Evolutionary conservation across 2,329 filamentous ascomycete species (phyloP).

Genomic region (Beauveria asiatica): DNA sequence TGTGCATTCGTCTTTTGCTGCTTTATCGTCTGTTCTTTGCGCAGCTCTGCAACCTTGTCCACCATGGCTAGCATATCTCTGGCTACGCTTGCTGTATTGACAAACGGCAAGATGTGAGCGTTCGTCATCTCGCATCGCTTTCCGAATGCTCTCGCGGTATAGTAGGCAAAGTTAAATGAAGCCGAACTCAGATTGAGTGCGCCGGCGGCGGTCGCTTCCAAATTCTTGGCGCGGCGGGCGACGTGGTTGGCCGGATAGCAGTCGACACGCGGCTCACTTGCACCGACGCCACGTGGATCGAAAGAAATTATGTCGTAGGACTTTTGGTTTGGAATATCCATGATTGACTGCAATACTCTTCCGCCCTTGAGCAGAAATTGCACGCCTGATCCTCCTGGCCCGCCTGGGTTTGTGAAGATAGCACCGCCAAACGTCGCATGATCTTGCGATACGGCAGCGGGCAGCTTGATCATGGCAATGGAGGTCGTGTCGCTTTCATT

Average conservation of each 20-base stretch:
- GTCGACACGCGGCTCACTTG: constrained; percentile 28
- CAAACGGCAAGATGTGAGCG: constrained; percentile 24
- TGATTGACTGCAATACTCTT: constrained; percentile 18
- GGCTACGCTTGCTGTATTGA: constrained; percentile 30
- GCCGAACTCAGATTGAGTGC: constrained; percentile 13
- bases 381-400: constrained; percentile 34
- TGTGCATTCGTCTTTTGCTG: not conserved
- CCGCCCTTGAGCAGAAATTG: constrained; percentile 18
- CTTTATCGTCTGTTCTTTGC: constrained; percentile 1
- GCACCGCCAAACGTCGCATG: constrained; percentile 33
- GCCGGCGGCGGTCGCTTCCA: constrained; percentile 23
- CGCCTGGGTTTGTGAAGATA: constrained; percentile 36
- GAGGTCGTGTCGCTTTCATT: constrained; percentile 22
- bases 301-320: constrained; percentile 36
- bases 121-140: constrained; percentile 20
- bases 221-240: constrained; percentile 21
- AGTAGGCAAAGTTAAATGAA: constrained; percentile 19
- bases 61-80: constrained; percentile 36
- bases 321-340: constrained; percentile 19
- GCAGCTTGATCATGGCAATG: constrained; percentile 33
- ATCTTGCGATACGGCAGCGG: constrained; percentile 28
- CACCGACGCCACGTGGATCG: constrained; percentile 34
- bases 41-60: constrained; percentile 29
- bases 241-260: constrained; percentile 27
- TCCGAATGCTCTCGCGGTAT: constrained; percentile 20